phyloP scores from a whole-genome alignment of 179 eudicot genomes.

The Corrigiola litoralis region DNA sequence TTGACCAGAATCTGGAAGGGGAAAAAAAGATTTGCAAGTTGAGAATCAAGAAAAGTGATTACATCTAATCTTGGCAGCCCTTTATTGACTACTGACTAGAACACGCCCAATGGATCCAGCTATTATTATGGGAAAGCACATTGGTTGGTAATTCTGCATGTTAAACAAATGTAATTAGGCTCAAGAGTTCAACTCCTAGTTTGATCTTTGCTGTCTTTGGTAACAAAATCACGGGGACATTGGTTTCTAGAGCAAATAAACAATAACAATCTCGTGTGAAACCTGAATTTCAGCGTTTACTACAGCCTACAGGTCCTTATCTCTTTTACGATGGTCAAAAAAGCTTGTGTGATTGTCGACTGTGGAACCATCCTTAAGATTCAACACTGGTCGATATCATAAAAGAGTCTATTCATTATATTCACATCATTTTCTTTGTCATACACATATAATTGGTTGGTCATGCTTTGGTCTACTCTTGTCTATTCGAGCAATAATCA shows the following conservation, averaged over 20 bases:
- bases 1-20: too few species aligned
- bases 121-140: slow-evolving; percentile 14
- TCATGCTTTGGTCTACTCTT: background rate
- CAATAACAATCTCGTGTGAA: background rate
- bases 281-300: background rate
- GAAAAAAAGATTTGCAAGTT: background rate
- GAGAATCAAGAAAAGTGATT: background rate
- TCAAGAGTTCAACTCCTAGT: background rate
- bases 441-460: background rate
- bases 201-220: background rate
- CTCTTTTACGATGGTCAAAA: background rate
- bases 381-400: too few species aligned
- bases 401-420: background rate
- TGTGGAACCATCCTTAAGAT: too few species aligned
- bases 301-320: background rate
- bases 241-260: too few species aligned
- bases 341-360: slow-evolving; percentile 8
- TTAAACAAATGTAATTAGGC: background rate
- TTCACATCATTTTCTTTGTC: background rate
- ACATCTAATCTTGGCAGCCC: background rate
- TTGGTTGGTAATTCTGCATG: background rate
- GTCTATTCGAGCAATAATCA: too few species aligned
- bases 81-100: slow-evolving; percentile 2
- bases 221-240: background rate
- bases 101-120: background rate